Conservation (phyloP, 2,329 filamentous ascomycete genomes). For the Aspergillus cejpii region DNA sequence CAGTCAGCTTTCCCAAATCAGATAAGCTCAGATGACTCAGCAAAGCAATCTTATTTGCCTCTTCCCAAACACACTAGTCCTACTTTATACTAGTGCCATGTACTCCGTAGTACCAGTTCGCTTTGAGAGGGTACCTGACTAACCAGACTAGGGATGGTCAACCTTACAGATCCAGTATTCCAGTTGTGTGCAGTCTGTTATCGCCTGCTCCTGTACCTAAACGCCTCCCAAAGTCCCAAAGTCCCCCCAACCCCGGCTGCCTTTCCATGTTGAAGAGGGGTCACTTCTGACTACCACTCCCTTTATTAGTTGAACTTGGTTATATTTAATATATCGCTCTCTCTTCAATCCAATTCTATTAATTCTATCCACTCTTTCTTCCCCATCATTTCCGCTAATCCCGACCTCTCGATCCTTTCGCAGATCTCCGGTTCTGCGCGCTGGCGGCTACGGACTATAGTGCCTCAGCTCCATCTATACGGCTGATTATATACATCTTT, state of each 20-base stretch:
- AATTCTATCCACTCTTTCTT: constrained; percentile 7
- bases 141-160: too few relatives aligned
- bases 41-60: background rate
- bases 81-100: constrained; percentile 1
- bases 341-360: background rate
- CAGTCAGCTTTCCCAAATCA: too few relatives aligned
- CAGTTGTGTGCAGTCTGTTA: too few relatives aligned
- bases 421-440: constrained; percentile 13
- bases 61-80: constrained; percentile 1
- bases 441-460: constrained; percentile 23
- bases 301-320: background rate
- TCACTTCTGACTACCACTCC: background rate
- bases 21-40: constrained; percentile 1
- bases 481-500: constrained; percentile 11
- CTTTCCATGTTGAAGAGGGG: background rate
- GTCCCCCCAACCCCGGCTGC: background rate
- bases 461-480: constrained; percentile 17
- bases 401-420: constrained; percentile 2
- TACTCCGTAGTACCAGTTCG: background rate
- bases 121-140: too few relatives aligned
- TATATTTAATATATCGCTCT: background rate
- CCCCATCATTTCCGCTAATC: background rate
- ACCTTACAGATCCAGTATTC: too few relatives aligned
- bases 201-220: too few relatives aligned
- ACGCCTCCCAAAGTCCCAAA: background rate